Percentiles rank a stretch among this genome's conserved stretches.
phyloP scores from a whole-genome alignment of 2,329 filamentous ascomycete genomes.

The Colletotrichum musae region DNA sequence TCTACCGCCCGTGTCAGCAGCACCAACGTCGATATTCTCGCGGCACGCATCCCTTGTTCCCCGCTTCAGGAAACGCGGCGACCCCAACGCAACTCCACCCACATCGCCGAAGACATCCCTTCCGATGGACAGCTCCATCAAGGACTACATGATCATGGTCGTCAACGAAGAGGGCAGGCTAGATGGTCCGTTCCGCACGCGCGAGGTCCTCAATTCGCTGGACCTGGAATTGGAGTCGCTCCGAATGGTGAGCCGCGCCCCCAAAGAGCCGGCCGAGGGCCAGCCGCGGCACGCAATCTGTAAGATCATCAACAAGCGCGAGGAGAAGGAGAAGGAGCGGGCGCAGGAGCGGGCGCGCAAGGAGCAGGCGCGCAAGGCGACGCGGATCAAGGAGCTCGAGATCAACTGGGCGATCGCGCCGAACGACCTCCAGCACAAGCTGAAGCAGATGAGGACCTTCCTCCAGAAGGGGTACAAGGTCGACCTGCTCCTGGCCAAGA shows the following conservation, averaged over 20 bases:
- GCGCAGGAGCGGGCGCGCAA: slow-evolving; percentile 61
- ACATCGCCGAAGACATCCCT: background rate
- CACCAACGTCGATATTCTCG: slow-evolving; percentile 12
- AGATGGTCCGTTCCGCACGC: slow-evolving; percentile 55
- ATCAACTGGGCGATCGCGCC: slow-evolving; percentile 88
- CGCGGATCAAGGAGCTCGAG: slow-evolving; percentile 82
- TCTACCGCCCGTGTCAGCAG: background rate
- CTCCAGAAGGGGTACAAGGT: slow-evolving; percentile 82
- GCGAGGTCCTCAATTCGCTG: slow-evolving; percentile 58
- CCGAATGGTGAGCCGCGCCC: slow-evolving; percentile 52
- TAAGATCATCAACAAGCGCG: slow-evolving; percentile 75
- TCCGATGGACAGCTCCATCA: slow-evolving; percentile 60
- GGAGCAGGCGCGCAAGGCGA: slow-evolving; percentile 53
- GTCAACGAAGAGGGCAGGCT: slow-evolving; percentile 56
- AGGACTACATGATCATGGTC: slow-evolving; percentile 57
- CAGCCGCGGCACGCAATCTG: slow-evolving; percentile 71
- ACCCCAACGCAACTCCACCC: background rate
- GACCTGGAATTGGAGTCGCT: slow-evolving; percentile 54
- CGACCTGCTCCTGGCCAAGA: slow-evolving; percentile 77
- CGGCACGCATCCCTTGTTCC: slow-evolving; percentile 24
- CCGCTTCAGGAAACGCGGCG: slow-evolving; percentile 23
- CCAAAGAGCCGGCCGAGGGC: slow-evolving; percentile 43
- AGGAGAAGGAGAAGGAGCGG: slow-evolving; percentile 59
- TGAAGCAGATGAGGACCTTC: slow-evolving; percentile 78
- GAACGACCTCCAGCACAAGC: slow-evolving; percentile 81